Conservation (phyloP, 176 grass and related monocot genomes). For the bread wheat (Triticum aestivum) region DNA sequence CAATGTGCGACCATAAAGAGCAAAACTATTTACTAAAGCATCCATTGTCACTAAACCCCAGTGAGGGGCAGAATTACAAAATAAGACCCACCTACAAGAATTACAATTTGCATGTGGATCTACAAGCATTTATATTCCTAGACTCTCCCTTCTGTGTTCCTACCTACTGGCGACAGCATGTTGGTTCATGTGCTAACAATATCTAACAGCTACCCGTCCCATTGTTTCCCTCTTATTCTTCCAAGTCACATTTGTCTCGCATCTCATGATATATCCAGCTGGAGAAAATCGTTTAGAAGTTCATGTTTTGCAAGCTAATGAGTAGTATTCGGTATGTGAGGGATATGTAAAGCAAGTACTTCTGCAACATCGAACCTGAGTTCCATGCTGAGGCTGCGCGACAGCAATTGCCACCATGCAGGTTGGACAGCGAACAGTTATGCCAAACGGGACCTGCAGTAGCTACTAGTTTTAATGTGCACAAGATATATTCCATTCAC, state of each 20-base stretch:
- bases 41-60: not conserved
- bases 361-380: constrained; percentile 52
- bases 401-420: constrained; percentile 94
- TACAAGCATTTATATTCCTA: not conserved
- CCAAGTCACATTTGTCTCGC: not conserved
- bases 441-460: constrained; percentile 77
- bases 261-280: not conserved
- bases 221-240: not conserved
- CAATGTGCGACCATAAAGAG: not conserved
- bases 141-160: not conserved
- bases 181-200: not conserved
- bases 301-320: not conserved
- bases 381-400: constrained; percentile 85
- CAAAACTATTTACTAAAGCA: not conserved
- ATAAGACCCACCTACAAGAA: not conserved
- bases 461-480: not conserved
- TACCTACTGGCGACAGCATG: not conserved
- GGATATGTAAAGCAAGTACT: not conserved
- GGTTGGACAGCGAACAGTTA: constrained; percentile 70
- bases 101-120: not conserved
- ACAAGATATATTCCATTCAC: constrained; percentile 15
- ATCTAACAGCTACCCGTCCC: not conserved
- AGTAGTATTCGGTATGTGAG: not conserved
- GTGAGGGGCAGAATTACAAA: not conserved
- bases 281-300: not conserved